Conservation (phyloP, 192 early-diverging fungal species). For the Backusella circina region DNA sequence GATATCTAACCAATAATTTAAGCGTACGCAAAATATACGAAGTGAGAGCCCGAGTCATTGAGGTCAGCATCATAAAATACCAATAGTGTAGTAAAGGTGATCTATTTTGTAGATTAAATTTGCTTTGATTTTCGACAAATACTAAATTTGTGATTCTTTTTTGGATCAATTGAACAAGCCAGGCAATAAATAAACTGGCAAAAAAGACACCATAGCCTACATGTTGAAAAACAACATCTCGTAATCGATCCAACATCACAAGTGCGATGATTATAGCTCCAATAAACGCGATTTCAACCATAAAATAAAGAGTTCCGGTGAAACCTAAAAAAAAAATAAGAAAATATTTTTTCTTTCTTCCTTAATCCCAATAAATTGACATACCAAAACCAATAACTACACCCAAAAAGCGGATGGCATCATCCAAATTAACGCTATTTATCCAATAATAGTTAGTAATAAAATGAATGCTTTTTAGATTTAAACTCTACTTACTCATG, state of each 20-base stretch:
- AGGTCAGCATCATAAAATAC: conserved; percentile 38
- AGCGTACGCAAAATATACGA: conserved; percentile 31
- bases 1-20: conserved; percentile 29
- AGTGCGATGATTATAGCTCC: conserved; percentile 19
- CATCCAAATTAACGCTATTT: conserved; percentile 30
- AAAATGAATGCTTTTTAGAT: background rate
- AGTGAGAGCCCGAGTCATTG: conserved; percentile 33
- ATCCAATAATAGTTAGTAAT: background rate
- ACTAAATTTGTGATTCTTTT: conserved; percentile 28
- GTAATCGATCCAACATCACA: conserved; percentile 9
- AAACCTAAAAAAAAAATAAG: conserved; percentile 19
- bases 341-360: background rate
- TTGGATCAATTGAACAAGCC: conserved; percentile 29
- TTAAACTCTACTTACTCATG: conserved; percentile 18
- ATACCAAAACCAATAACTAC: conserved; percentile 35
- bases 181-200: conserved; percentile 33
- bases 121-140: conserved; percentile 16
- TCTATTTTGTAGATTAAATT: conserved; percentile 22
- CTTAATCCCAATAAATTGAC: background rate
- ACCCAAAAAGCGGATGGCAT: conserved; percentile 34
- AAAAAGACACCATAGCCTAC: conserved; percentile 30
- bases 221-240: conserved; percentile 18
- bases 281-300: conserved; percentile 31
- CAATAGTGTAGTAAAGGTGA: conserved; percentile 31
- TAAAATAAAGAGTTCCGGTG: conserved; percentile 32